Conservation (phyloP, 2,329 filamentous ascomycete species). For the Blastomyces gilchristii region DNA sequence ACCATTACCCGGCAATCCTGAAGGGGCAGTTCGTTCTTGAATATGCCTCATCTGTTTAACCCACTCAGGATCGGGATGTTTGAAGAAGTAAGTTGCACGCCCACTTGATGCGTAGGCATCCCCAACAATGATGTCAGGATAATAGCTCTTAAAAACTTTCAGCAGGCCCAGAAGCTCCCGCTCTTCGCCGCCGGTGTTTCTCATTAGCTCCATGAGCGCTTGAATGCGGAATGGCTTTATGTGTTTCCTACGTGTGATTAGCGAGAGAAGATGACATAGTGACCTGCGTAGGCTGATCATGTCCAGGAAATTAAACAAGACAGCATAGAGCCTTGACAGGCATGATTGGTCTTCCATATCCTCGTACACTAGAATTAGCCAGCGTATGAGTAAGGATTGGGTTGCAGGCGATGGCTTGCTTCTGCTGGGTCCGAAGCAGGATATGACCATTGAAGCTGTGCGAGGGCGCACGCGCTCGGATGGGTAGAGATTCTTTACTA, state of each 20-base stretch:
- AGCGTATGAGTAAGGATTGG: conserved; percentile 62
- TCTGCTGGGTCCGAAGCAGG: conserved; percentile 65
- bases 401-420: conserved; percentile 61
- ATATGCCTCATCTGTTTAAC: conserved; percentile 56
- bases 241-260: conserved; percentile 71
- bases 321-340: conserved; percentile 59
- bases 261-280: conserved; percentile 65
- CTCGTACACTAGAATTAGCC: conserved; percentile 68
- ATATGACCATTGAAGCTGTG: conserved; percentile 56
- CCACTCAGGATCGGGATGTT: conserved; percentile 72
- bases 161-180: conserved; percentile 63
- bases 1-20: conserved; percentile 5
- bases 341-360: conserved; percentile 53
- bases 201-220: conserved; percentile 47
- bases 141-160: conserved; percentile 81
- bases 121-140: conserved; percentile 75
- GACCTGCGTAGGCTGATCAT: conserved; percentile 62
- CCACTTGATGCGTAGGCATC: conserved; percentile 43
- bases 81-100: conserved; percentile 27
- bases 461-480: conserved; percentile 51
- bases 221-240: conserved; percentile 78
- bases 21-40: conserved; percentile 43
- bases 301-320: conserved; percentile 72
- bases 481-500: conserved; percentile 69
- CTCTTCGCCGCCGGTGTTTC: conserved; percentile 53